Conservation (phyloP, 2,329 filamentous ascomycete genomes). For the Colletotrichum graminicola region DNA sequence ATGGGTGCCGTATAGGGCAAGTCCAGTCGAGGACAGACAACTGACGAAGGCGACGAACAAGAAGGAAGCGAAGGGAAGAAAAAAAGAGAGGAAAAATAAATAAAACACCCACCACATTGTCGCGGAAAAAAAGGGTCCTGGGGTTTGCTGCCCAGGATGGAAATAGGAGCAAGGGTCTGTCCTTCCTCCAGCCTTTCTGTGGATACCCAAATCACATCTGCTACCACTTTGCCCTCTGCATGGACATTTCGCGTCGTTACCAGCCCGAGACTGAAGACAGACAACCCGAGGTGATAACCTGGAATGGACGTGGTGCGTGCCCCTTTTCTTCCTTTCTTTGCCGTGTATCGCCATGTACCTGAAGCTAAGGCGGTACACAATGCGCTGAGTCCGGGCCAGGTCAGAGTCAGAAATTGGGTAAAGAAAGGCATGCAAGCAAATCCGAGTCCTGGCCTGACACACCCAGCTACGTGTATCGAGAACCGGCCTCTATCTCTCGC, state of each 20-base stretch:
- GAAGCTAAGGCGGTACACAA: constrained; percentile 16
- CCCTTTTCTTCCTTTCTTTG: not conserved
- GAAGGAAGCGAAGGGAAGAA: not conserved
- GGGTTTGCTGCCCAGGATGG: not conserved
- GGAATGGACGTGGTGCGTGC: constrained; percentile 22
- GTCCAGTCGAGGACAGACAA: not conserved
- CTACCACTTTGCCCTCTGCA: constrained; percentile 9
- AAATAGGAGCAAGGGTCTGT: constrained; percentile 7
- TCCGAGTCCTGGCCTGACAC: constrained; percentile 1
- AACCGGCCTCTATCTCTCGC: not conserved
- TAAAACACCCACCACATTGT: no score
- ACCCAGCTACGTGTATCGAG: constrained; percentile 12
- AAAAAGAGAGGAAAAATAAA: not conserved
- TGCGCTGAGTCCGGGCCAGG: constrained; percentile 9
- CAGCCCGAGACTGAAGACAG: not conserved
- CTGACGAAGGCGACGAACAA: not conserved
- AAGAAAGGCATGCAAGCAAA: constrained; percentile 24
- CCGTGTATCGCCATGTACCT: constrained; percentile 21
- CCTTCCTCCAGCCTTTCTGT: not conserved
- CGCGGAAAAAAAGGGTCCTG: constrained; percentile 3
- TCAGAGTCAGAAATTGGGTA: constrained; percentile 24
- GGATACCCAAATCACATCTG: constrained; percentile 7
- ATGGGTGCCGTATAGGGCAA: not conserved
- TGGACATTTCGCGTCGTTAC: not conserved
- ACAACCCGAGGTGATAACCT: constrained; percentile 19